Conservation (phyloP, 306 rosid species). For the Trifolium fragiferum region DNA sequence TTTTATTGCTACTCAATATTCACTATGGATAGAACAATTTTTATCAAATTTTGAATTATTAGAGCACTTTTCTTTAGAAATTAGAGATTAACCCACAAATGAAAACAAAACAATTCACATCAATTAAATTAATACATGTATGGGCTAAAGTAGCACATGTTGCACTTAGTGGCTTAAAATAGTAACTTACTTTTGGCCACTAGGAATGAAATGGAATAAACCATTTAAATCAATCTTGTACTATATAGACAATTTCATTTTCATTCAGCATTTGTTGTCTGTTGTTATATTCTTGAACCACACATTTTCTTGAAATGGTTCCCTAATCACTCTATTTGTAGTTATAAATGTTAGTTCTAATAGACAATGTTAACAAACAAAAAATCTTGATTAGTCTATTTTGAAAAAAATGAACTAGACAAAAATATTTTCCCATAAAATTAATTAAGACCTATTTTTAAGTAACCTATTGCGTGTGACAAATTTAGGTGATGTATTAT, state of each 20-base stretch:
- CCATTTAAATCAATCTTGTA: slow-evolving; percentile 3
- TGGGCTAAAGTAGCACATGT: not conserved
- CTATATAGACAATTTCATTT: slow-evolving; percentile 39
- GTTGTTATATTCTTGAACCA: not conserved
- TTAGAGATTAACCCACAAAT: no score
- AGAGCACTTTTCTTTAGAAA: no score
- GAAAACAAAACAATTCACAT: no score
- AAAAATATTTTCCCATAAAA: slow-evolving; percentile 27
- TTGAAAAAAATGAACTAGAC: slow-evolving; percentile 19
- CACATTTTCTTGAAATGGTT: slow-evolving; percentile 19
- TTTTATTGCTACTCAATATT: no score
- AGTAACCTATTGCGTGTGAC: slow-evolving; percentile 18
- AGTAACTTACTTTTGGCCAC: slow-evolving; percentile 19
- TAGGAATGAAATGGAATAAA: not conserved
- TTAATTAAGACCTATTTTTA: slow-evolving; percentile 2
- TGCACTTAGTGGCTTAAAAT: not conserved
- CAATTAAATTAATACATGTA: not conserved
- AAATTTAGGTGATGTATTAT: slow-evolving; percentile 46
- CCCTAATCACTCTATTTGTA: slow-evolving; percentile 10
- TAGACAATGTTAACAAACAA: slow-evolving; percentile 38
- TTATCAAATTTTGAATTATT: no score
- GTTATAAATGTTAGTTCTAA: slow-evolving; percentile 12
- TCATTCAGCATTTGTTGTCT: slow-evolving; percentile 36
- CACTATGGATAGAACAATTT: no score
- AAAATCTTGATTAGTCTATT: slow-evolving; percentile 44